These are phyloP conservation scores for Colletotrichum nymphaeae DNA, from an alignment of 2,329 filamentous ascomycete genomes.

Conservation along the genomic window DNA sequence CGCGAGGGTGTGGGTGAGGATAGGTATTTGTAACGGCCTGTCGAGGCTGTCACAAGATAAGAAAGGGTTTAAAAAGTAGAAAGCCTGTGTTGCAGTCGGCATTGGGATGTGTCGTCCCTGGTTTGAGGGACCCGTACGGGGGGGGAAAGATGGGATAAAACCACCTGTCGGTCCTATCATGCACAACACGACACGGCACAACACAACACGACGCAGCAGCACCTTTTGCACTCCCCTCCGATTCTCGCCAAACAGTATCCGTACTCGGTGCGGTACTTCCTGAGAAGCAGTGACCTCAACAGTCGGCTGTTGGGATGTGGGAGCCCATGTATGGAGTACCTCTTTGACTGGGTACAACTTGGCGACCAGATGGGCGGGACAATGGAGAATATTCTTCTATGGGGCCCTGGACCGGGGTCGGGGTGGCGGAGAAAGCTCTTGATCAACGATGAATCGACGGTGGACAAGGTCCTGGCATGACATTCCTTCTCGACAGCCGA, in stretches of 20 bases:
- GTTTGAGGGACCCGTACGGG: constrained; percentile 29
- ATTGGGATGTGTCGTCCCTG: constrained; percentile 29
- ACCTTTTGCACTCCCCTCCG: neutral
- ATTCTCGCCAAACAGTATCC: neutral
- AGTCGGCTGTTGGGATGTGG: neutral
- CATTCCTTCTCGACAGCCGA: constrained; percentile 17
- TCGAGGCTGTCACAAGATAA: constrained; percentile 32
- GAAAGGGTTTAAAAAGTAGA: constrained; percentile 6
- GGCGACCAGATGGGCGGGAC: constrained; percentile 12
- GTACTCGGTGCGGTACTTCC: constrained; percentile 5
- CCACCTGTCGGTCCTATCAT: constrained; percentile 23
- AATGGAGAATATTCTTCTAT: neutral
- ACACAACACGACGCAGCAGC: constrained; percentile 5
- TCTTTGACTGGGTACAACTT: neutral
- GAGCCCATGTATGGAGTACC: constrained; percentile 1
- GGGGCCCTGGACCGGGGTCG: constrained; percentile 12
- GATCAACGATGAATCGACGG: constrained; percentile 7
- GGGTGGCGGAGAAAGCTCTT: constrained; percentile 27
- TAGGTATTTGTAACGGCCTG: constrained; percentile 31
- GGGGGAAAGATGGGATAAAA: constrained; percentile 17
- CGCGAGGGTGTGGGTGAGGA: constrained; percentile 7
- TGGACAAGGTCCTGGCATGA: constrained; percentile 12
- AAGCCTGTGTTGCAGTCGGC: constrained; percentile 26
- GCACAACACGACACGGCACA: constrained; percentile 22
- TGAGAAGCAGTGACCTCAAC: constrained; percentile 10